phyloP scores from a whole-genome alignment of 352 stramenopile species.

The Plasmopara halstedii region DNA sequence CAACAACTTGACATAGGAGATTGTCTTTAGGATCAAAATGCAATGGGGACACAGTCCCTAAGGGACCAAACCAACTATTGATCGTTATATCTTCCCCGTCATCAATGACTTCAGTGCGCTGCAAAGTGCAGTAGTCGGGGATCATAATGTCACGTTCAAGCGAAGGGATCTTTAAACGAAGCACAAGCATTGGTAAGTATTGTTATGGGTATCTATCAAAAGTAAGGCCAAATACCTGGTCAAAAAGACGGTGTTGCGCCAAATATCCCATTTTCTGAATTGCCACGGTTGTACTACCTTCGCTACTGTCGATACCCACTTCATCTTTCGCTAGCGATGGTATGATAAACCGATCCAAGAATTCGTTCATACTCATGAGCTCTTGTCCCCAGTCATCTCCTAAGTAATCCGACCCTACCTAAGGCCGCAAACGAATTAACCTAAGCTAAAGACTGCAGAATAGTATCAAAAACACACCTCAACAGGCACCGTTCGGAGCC shows the following conservation, averaged over 20 bases:
- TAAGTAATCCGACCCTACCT: conserved; percentile 76
- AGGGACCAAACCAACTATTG: conserved; percentile 85
- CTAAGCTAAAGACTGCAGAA: no score
- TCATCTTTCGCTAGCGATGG: conserved; percentile 3
- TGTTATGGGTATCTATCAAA: not conserved
- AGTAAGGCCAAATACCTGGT: conserved; percentile 44
- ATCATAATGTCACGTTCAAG: conserved; percentile 76
- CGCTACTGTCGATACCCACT: not conserved
- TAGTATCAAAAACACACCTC: no score
- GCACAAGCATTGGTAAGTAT: conserved; percentile 6
- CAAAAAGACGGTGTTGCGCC: conserved; percentile 86
- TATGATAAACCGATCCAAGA: conserved; percentile 58
- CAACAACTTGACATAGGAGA: conserved; percentile 81
- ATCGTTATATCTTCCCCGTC: conserved; percentile 57
- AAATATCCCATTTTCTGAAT: conserved; percentile 54
- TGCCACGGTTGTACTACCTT: not conserved
- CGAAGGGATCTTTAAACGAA: conserved; percentile 54
- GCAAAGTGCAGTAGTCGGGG: conserved; percentile 84
- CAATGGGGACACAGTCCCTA: conserved; percentile 72
- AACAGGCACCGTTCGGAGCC: conserved; percentile 69
- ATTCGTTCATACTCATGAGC: conserved; percentile 76
- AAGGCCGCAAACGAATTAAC: not conserved
- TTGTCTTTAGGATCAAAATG: conserved; percentile 90
- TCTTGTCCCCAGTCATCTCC: conserved; percentile 72
- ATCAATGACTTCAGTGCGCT: conserved; percentile 29